Evolutionary conservation across 495 filamentous ascomycete species (phyloP).

Genomic region (Clohesyomyces aquaticus): DNA sequence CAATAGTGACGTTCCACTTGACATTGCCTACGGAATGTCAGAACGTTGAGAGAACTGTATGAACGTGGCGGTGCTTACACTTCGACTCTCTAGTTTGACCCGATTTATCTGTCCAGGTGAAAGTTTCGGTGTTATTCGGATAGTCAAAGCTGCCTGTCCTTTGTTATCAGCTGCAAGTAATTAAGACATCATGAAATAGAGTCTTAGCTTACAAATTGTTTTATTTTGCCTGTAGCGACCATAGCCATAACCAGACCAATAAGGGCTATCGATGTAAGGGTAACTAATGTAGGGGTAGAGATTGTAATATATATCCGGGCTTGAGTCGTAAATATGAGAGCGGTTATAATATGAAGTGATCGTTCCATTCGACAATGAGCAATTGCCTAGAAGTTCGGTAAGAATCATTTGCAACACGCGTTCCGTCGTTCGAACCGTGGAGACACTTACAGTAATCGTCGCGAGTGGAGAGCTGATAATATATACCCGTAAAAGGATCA

Average conservation of each 20-base stretch:
- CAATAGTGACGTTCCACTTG: not conserved
- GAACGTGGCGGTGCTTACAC: not conserved
- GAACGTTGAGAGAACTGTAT: not conserved
- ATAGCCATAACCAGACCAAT: too few relatives aligned
- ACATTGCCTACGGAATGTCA: not conserved
- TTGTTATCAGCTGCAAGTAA: not conserved
- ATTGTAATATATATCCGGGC: too few relatives aligned
- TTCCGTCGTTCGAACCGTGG: not conserved
- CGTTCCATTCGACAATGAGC: not conserved
- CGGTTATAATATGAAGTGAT: not conserved
- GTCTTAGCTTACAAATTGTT: not conserved
- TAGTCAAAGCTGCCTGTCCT: not conserved
- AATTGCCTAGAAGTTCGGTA: not conserved
- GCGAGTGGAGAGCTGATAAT: not conserved
- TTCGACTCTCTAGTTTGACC: constrained; percentile 3
- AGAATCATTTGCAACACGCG: not conserved
- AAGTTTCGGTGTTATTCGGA: not conserved
- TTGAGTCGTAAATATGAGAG: not conserved
- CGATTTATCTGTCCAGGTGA: not conserved
- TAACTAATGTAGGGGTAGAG: too few relatives aligned
- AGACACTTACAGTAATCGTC: not conserved
- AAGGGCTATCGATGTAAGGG: too few relatives aligned
- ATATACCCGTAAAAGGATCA: not conserved
- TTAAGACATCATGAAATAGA: not conserved
- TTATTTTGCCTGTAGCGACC: too few relatives aligned